Percentiles rank a stretch among this genome's conserved stretches.
These are phyloP conservation scores for Cornus kousa DNA, from an alignment of 148 eudicot genomes.

Conservation along the genomic window DNA sequence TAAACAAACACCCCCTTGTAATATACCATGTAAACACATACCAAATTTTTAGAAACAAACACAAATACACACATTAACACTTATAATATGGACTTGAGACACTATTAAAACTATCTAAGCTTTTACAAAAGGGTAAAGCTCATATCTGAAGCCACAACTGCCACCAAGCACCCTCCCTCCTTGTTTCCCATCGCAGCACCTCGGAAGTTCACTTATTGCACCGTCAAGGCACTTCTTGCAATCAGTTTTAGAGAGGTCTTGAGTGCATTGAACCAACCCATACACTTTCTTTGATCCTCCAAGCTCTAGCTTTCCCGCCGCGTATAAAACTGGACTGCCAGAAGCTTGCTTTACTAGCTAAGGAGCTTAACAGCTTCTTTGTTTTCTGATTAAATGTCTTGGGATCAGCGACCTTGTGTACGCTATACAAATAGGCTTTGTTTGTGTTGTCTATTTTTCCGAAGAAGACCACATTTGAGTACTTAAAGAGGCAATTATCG, in stretches of 20 bases:
- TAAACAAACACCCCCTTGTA: too few species aligned
- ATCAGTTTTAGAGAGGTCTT: slow-evolving; percentile 25
- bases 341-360: slow-evolving; percentile 14
- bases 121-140: slow-evolving; percentile 31
- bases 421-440: slow-evolving; percentile 15
- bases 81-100: neutral
- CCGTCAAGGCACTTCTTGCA: slow-evolving; percentile 26
- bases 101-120: neutral
- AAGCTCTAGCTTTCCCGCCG: slow-evolving; percentile 10
- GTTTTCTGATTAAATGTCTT: slow-evolving; percentile 16
- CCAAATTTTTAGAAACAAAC: too few species aligned
- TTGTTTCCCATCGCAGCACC: slow-evolving; percentile 27
- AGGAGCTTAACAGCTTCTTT: slow-evolving; percentile 16
- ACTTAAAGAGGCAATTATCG: slow-evolving; percentile 24
- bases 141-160: slow-evolving; percentile 35
- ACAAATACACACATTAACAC: too few species aligned
- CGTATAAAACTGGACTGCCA: slow-evolving; percentile 11
- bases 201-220: slow-evolving; percentile 20
- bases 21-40: neutral
- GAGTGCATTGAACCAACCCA: slow-evolving; percentile 38
- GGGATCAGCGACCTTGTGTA: slow-evolving; percentile 7
- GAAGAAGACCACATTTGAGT: slow-evolving; percentile 17
- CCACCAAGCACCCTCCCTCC: slow-evolving; percentile 38
- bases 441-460: neutral
- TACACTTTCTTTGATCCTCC: slow-evolving; percentile 18